Evolutionary conservation across 202 grass and related monocot species (phyloP).

Genomic region (Panicum virgatum): DNA sequence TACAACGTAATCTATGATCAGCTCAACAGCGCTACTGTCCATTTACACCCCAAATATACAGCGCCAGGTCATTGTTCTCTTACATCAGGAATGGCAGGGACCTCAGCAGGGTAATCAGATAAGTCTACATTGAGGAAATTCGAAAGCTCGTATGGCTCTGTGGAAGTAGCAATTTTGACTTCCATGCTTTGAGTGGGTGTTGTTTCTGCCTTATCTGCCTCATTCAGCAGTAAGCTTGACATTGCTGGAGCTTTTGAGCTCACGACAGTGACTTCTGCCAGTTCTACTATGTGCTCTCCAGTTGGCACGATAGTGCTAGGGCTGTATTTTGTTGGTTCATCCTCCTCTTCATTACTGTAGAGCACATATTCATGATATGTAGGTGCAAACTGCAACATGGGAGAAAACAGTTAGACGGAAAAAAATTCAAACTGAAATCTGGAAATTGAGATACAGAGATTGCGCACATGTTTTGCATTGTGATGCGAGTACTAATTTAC

Average conservation of each 20-base stretch:
- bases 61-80: constrained; percentile 47
- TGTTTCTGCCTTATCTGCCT: constrained; percentile 48
- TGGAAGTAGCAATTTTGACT: constrained; percentile 32
- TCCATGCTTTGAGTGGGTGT: constrained; percentile 55
- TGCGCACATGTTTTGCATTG: not conserved
- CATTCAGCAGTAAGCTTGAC: constrained; percentile 23
- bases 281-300: constrained; percentile 69
- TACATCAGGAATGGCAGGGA: constrained; percentile 46
- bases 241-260: constrained; percentile 27
- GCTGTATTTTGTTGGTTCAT: constrained; percentile 68
- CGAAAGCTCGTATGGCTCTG: constrained; percentile 56
- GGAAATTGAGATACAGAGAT: not conserved
- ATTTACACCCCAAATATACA: constrained; percentile 36
- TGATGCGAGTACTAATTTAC: constrained; percentile 36
- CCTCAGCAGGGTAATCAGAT: constrained; percentile 51
- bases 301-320: constrained; percentile 62
- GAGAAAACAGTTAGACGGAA: not conserved
- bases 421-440: constrained; percentile 3
- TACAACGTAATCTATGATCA: constrained; percentile 9
- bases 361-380: constrained; percentile 96
- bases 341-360: constrained; percentile 70
- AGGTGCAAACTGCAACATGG: constrained; percentile 68
- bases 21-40: not conserved
- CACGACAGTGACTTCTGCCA: constrained; percentile 34
- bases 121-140: constrained; percentile 50